Evolutionary conservation across 1,284 basidiomycete genomes (phyloP).

Genomic region (Cerrena zonata): DNA sequence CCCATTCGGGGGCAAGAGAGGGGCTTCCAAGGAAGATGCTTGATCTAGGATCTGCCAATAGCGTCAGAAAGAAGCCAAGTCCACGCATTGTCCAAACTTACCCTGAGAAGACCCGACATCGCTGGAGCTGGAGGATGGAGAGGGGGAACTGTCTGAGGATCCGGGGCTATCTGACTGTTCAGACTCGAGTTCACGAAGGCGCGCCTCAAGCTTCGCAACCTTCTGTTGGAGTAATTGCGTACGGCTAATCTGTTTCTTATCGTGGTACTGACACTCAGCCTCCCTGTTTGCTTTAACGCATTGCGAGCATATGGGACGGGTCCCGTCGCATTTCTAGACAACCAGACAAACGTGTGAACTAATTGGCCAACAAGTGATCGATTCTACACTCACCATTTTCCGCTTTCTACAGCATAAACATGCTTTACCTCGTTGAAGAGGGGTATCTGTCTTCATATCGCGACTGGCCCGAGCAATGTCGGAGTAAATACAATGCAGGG

Average conservation of each 20-base stretch:
- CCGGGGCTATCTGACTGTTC: conserved; percentile 18
- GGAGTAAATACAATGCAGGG: conserved; percentile 10
- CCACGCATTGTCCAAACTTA: background rate
- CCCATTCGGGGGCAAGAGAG: conserved; percentile 1
- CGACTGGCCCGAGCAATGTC: no score
- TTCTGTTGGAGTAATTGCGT: conserved; percentile 57
- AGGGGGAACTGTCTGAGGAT: conserved; percentile 1
- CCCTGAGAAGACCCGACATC: background rate
- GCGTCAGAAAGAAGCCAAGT: background rate
- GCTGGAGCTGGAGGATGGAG: conserved; percentile 2
- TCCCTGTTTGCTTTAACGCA: conserved; percentile 50
- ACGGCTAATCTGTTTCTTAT: conserved; percentile 55
- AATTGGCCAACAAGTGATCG: conserved; percentile 2
- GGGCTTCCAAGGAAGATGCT: background rate
- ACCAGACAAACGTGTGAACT: conserved; percentile 11
- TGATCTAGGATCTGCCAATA: background rate
- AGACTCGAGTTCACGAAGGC: conserved; percentile 48
- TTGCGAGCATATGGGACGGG: conserved; percentile 51
- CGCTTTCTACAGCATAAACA: conserved; percentile 57
- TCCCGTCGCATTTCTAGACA: conserved; percentile 53
- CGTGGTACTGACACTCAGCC: conserved; percentile 54
- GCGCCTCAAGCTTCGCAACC: conserved; percentile 45
- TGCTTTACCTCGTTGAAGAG: conserved; percentile 52
- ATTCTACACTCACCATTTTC: conserved; percentile 45
- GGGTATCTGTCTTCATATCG: conserved; percentile 27